Conservation (phyloP, 768 basidiomycete species). For the Boletellus ananiceps region DNA sequence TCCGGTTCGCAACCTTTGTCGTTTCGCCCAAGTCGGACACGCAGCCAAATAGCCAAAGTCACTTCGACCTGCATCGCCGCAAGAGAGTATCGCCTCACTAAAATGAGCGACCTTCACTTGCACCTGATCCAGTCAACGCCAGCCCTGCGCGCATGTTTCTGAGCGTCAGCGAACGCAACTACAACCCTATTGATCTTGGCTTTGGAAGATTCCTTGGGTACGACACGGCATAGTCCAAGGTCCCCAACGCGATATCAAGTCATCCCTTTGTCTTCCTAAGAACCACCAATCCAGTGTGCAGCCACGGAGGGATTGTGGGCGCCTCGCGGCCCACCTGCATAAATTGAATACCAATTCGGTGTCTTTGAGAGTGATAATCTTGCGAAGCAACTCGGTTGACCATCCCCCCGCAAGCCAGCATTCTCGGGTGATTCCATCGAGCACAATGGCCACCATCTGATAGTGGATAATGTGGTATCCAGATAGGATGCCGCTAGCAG, state of each 20-base stretch:
- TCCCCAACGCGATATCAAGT: conserved; percentile 49
- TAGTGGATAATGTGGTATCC: conserved; percentile 51
- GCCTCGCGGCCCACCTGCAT: too few relatives aligned
- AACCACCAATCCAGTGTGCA: too few relatives aligned
- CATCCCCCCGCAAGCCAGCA: conserved; percentile 58
- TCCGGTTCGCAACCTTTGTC: too few relatives aligned
- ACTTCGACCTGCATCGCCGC: conserved; percentile 37
- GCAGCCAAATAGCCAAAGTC: not conserved
- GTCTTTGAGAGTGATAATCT: conserved; percentile 58
- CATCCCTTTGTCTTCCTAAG: conserved; percentile 42
- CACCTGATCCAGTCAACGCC: conserved; percentile 53
- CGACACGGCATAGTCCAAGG: conserved; percentile 52
- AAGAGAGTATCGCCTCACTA: conserved; percentile 54
- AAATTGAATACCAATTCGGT: conserved; percentile 36
- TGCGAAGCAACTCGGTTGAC: conserved; percentile 44
- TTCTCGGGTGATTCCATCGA: conserved; percentile 66
- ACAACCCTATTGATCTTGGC: conserved; percentile 56
- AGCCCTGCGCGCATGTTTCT: conserved; percentile 46
- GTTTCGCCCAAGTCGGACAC: too few relatives aligned
- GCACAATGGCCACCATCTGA: conserved; percentile 62
- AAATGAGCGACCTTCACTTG: conserved; percentile 40
- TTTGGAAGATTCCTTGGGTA: conserved; percentile 52
- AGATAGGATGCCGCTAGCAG: conserved; percentile 39
- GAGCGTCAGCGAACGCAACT: conserved; percentile 48
- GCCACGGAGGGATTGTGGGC: too few relatives aligned